Evolutionary conservation across 441 rosid species (phyloP), one percentile per base, ranked within the genome.

Genomic region (Bocquillonia castaneifolia): DNA sequence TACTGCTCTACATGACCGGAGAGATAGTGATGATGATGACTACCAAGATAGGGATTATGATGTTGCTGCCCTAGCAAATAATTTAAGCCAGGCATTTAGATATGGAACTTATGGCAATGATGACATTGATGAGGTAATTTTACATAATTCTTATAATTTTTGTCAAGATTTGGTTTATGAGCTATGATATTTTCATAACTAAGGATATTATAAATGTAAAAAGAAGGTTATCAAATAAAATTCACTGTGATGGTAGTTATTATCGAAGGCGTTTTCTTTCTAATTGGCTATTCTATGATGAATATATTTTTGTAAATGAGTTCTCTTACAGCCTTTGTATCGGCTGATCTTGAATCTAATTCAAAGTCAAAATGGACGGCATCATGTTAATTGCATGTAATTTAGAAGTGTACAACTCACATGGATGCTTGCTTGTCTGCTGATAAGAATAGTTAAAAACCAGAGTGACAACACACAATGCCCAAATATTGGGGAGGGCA

Each of bases 21-120:
- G 94, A 80, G 97, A 94, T 74, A 94, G 99, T 52, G 97, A 90
- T 76, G 99, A 94, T 64, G 99, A 90, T 76, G 97, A 90, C 81
- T 90, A 88, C 76, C 97, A 86, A 57, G 97, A 93, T 76, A 86
- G 97, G 79, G 97, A 94, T 77, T 94, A 87, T 75, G 96, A 91
- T 80, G 97, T 90, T 74, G 96, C 97, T 55, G 96, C 93, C 74
- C 79, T 94, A 56, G 97, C 99, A 74, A 94, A 88, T 77, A 94
- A 91, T 72, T 79, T 94, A 69, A 94, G 91, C 76, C 92, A 90
- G 86, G 96, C 97, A 52, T 91, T 90, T 71, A 86, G 83, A 77
- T 94, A 86, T 81, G 96, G 95, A 67, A 88, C 87, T 57, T 94
- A 91, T 81, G 78, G 75, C 78, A 85, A 87, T 22, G 96, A 94